Evolutionary conservation across 352 stramenopile genomes (phyloP).

Genomic region (Phytophthora megakarya): DNA sequence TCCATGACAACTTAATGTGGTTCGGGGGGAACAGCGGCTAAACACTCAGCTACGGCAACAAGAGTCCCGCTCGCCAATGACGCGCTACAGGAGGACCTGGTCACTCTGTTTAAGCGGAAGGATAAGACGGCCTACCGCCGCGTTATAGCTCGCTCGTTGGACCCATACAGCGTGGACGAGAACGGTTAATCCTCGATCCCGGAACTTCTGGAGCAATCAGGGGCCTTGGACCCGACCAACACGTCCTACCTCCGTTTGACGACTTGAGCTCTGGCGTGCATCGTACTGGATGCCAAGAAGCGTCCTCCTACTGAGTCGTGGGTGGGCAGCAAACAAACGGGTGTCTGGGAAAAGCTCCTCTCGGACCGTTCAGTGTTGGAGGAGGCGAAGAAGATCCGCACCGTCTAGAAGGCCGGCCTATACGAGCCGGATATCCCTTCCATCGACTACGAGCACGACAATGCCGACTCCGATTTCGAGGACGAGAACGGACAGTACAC

Average conservation of each 20-base stretch:
- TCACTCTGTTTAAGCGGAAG: background rate
- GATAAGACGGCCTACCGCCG: background rate
- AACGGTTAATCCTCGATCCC: background rate
- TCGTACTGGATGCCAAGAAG: background rate
- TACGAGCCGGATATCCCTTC: too few species aligned
- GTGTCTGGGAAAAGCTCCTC: background rate
- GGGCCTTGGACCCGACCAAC: background rate
- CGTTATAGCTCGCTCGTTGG: background rate
- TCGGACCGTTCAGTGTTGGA: background rate
- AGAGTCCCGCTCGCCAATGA: too few species aligned
- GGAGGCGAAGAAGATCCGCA: background rate
- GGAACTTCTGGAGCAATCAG: background rate
- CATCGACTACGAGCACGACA: too few species aligned
- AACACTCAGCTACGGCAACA: background rate
- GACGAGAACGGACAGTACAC: background rate
- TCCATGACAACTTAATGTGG: constrained; percentile 3
- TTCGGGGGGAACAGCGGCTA: background rate
- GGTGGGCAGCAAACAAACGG: background rate
- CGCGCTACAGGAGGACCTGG: background rate
- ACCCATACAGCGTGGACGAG: background rate
- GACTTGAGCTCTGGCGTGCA: background rate
- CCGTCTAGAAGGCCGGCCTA: too few species aligned
- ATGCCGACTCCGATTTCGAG: too few species aligned
- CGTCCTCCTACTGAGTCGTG: background rate
- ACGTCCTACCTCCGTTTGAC: background rate